These are phyloP conservation scores for Breviolum minutum DNA, from an alignment of 73 alveolate genomes.

Conservation along the genomic window DNA sequence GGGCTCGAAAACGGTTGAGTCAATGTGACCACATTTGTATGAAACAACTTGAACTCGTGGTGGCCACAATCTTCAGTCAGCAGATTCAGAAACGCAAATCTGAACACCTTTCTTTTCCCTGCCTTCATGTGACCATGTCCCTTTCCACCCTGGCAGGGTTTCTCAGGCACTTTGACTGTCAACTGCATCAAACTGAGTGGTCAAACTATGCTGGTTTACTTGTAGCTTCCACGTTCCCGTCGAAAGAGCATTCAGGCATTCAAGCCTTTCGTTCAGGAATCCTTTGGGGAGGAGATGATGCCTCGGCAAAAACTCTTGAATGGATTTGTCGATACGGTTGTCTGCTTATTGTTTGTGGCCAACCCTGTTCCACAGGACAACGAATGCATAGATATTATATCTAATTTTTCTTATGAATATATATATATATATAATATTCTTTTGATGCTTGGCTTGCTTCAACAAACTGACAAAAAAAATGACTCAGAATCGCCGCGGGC, in stretches of 20 bases:
- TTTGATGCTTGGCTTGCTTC: no score
- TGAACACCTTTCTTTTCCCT: not conserved
- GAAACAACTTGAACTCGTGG: no score
- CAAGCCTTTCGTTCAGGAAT: slow-evolving; percentile 27
- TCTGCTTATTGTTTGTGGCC: no score
- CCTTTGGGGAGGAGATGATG: slow-evolving; percentile 31
- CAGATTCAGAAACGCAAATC: not conserved
- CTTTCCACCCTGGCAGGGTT: slow-evolving; percentile 44
- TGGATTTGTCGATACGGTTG: no score
- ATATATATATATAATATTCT: no score
- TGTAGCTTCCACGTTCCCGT: not conserved
- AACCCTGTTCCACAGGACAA: no score
- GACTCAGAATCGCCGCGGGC: no score
- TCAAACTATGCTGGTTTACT: not conserved
- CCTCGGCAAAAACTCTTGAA: not conserved
- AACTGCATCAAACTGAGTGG: not conserved
- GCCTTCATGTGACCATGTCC: slow-evolving; percentile 12
- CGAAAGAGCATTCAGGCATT: no score
- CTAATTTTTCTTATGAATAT: no score
- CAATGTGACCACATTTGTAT: not conserved
- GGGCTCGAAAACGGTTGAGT: not conserved
- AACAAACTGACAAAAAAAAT: no score
- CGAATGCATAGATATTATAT: no score
- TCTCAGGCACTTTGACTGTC: not conserved
- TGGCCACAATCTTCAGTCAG: not conserved